A percentile compares a stretch with the other conserved stretches of the same genome.
Conservation (phyloP, 352 stramenopile genomes). For the Blastocystis hominis region DNA sequence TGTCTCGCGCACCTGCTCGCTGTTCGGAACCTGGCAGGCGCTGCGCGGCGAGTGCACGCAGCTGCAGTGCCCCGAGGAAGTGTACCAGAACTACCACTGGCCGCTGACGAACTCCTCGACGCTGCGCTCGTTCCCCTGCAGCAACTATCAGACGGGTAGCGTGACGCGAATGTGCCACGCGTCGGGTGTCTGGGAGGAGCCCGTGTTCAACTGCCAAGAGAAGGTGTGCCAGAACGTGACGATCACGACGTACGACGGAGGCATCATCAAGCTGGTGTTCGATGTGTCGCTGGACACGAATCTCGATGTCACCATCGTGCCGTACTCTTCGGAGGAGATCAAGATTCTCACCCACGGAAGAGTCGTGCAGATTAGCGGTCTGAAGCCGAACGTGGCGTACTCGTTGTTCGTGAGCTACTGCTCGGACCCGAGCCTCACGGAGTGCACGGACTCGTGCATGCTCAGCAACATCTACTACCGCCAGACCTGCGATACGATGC, state of each 20-base stretch:
- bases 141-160: background rate
- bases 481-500: slow-evolving; percentile 4
- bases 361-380: background rate
- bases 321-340: background rate
- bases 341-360: background rate
- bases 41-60: slow-evolving; percentile 4
- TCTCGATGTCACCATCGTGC: background rate
- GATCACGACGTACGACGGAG: background rate
- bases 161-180: slow-evolving; percentile 10
- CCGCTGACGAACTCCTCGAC: slow-evolving; percentile 9
- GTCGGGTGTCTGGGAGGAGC: background rate
- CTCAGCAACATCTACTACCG: slow-evolving; percentile 10
- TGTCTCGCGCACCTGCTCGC: background rate
- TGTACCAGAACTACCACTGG: background rate
- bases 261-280: background rate
- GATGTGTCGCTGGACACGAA: background rate
- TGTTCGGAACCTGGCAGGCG: background rate
- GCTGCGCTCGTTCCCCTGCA: background rate
- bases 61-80: slow-evolving; percentile 24
- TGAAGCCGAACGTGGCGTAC: slow-evolving; percentile 14
- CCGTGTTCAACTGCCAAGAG: background rate
- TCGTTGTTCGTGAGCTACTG: slow-evolving; percentile 32
- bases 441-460: slow-evolving; percentile 4
- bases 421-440: background rate
- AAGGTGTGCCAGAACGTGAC: background rate